A percentile compares a stretch with the other conserved stretches of the same genome.
phyloP scores from a whole-genome alignment of 352 stramenopile genomes.

The Phytophthora foliorum region DNA sequence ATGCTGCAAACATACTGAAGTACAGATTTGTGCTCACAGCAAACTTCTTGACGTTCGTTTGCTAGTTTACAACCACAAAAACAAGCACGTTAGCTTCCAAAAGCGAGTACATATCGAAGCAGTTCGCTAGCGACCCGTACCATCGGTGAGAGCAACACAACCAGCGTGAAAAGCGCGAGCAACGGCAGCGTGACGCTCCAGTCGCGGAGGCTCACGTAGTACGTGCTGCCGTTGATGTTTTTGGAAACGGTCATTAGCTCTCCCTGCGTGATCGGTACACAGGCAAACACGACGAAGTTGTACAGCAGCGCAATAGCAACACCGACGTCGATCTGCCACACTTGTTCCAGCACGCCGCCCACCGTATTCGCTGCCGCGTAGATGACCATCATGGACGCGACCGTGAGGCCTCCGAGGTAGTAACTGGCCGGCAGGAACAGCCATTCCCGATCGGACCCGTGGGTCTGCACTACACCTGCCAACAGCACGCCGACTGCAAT shows the following conservation, averaged over 20 bases:
- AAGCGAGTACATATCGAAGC: background rate
- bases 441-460: conserved; percentile 50
- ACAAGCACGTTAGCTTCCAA: conserved; percentile 8
- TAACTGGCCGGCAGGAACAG: conserved; percentile 71
- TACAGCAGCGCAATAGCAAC: conserved; percentile 78
- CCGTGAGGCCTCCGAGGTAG: conserved; percentile 75
- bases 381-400: conserved; percentile 77
- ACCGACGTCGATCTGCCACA: conserved; percentile 81
- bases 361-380: conserved; percentile 69
- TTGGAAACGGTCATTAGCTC: conserved; percentile 54
- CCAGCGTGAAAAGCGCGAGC: conserved; percentile 73
- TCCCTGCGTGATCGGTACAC: conserved; percentile 59
- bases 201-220: conserved; percentile 75
- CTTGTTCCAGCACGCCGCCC: conserved; percentile 66
- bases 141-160: conserved; percentile 70
- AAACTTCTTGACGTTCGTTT: conserved; percentile 84
- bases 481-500: conserved; percentile 72
- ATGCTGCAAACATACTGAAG: conserved; percentile 60
- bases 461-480: conserved; percentile 66
- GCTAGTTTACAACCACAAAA: conserved; percentile 30
- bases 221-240: conserved; percentile 62
- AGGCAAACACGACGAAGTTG: conserved; percentile 73
- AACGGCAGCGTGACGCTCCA: conserved; percentile 65
- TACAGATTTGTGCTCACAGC: conserved; percentile 81
- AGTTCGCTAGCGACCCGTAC: conserved; percentile 19